A percentile compares a stretch with the other conserved stretches of the same genome.
phyloP scores from a whole-genome alignment of 164 flowering plant genomes.

The Umbellularia californica region DNA sequence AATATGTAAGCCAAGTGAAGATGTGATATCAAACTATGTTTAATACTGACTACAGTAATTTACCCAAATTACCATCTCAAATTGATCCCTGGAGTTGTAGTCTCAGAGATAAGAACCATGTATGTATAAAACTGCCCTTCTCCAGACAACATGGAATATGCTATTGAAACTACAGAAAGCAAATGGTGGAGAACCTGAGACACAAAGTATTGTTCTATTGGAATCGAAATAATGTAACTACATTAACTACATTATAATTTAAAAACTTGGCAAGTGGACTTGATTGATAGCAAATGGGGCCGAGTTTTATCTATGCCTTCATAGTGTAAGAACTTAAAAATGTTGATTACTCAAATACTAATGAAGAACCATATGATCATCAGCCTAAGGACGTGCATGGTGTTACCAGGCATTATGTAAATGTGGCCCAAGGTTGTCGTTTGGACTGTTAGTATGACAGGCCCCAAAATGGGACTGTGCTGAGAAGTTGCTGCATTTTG shows the following conservation, averaged over 20 bases:
- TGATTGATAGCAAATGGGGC: not conserved
- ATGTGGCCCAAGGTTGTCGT: too few species aligned
- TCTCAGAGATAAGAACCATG: slow-evolving; percentile 93
- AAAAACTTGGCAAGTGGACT: not conserved
- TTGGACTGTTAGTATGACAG: too few species aligned
- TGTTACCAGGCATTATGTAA: not conserved
- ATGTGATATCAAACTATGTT: not conserved
- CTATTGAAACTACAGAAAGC: slow-evolving; percentile 67
- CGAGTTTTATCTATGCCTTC: not conserved
- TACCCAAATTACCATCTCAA: slow-evolving; percentile 68
- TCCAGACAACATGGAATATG: slow-evolving; percentile 77
- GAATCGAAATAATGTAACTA: not conserved
- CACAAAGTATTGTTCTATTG: slow-evolving; percentile 1
- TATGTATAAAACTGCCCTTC: slow-evolving; percentile 91
- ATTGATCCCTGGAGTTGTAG: slow-evolving; percentile 88
- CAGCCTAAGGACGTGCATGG: not conserved
- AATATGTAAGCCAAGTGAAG: not conserved
- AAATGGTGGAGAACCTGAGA: slow-evolving; percentile 89
- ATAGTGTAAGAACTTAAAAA: too few species aligned
- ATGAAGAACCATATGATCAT: not conserved
- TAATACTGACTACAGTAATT: not conserved
- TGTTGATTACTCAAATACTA: not conserved
- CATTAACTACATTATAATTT: too few species aligned
- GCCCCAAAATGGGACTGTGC: too few species aligned
- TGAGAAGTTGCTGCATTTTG: not conserved